Evolutionary conservation across 2,329 filamentous ascomycete genomes (phyloP).

Genomic region (Alternaria gaisen): DNA sequence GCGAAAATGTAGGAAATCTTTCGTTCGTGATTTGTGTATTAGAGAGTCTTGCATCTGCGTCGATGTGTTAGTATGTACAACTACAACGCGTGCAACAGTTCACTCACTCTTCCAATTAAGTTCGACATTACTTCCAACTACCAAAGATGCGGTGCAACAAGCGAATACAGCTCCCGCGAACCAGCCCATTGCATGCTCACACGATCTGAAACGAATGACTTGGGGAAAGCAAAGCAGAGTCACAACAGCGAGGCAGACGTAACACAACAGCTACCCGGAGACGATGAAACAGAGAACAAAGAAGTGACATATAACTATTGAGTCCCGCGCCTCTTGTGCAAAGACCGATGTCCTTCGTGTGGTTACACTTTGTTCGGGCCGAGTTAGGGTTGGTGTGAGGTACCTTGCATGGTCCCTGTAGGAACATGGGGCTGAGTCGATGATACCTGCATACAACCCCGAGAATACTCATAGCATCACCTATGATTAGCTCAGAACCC

Average conservation of each 20-base stretch:
- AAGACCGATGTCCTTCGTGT: conserved; percentile 34
- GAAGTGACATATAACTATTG: conserved; percentile 36
- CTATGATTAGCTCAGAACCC: conserved; percentile 43
- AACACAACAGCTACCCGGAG: conserved; percentile 25
- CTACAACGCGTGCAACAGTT: not conserved
- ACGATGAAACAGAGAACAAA: conserved; percentile 37
- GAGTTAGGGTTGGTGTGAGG: conserved; percentile 29
- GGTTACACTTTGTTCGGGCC: conserved; percentile 28
- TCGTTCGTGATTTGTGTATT: not conserved
- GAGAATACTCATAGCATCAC: conserved; percentile 37
- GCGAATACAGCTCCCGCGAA: conserved; percentile 39
- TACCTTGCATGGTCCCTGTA: conserved; percentile 26
- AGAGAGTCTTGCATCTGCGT: conserved; percentile 4
- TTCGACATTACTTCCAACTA: conserved; percentile 4
- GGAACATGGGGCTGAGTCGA: conserved; percentile 45
- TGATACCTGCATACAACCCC: conserved; percentile 28
- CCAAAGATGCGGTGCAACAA: conserved; percentile 14
- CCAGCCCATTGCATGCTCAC: conserved; percentile 49
- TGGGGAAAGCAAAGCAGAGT: conserved; percentile 28
- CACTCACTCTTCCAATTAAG: conserved; percentile 7
- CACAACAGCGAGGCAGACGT: conserved; percentile 15
- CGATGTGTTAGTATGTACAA: not conserved
- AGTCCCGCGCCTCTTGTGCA: conserved; percentile 26
- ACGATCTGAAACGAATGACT: conserved; percentile 34
- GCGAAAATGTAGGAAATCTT: conserved; percentile 14